Conservation (phyloP, 2,329 filamentous ascomycete genomes). For the Trichoderma lentiforme region DNA sequence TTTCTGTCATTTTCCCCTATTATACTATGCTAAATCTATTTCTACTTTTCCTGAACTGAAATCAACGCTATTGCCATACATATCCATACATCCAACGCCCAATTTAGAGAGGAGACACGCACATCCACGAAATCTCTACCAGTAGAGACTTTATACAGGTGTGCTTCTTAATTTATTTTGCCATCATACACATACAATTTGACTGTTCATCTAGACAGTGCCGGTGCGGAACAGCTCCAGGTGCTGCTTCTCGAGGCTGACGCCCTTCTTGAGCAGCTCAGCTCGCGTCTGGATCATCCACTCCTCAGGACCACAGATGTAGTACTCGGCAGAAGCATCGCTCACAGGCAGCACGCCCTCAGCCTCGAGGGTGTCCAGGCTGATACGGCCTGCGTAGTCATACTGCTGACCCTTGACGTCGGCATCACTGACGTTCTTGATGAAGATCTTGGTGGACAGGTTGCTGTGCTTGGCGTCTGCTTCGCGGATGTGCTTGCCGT, state of each 20-base stretch:
- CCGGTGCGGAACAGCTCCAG: slow-evolving; percentile 68
- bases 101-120: background rate
- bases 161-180: background rate
- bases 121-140: background rate
- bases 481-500: slow-evolving; percentile 50
- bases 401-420: slow-evolving; percentile 54
- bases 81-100: background rate
- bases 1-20: background rate
- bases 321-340: slow-evolving; percentile 60
- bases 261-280: slow-evolving; percentile 53
- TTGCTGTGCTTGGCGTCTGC: slow-evolving; percentile 37
- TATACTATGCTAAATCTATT: background rate
- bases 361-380: slow-evolving; percentile 53
- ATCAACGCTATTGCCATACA: background rate
- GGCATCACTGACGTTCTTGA: slow-evolving; percentile 45
- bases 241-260: slow-evolving; percentile 56
- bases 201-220: background rate
- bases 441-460: slow-evolving; percentile 51
- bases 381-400: slow-evolving; percentile 55
- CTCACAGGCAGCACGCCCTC: slow-evolving; percentile 53
- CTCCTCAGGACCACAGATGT: slow-evolving; percentile 64
- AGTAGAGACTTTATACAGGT: background rate
- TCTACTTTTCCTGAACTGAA: background rate
- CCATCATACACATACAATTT: background rate
- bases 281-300: slow-evolving; percentile 65